Percentiles rank a stretch among this genome's conserved stretches.
Conservation (phyloP, 2,329 filamentous ascomycete genomes). For the Epichloe glyceriae region DNA sequence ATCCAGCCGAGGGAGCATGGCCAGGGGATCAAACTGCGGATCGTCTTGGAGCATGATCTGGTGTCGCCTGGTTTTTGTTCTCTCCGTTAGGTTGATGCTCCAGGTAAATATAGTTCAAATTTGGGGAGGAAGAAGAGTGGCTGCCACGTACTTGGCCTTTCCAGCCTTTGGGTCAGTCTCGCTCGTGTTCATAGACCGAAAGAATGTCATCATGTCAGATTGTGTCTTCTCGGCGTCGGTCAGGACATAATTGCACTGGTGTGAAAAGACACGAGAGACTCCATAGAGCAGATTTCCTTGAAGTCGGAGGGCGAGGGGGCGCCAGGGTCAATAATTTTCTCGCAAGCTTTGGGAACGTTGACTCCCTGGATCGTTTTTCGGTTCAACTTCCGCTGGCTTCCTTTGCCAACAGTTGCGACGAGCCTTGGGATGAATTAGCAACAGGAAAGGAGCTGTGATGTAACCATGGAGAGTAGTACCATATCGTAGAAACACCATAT, state of each 20-base stretch:
- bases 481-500: conserved; percentile 89
- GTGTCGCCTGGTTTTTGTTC: conserved; percentile 41
- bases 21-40: conserved; percentile 49
- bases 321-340: conserved; percentile 69
- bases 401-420: conserved; percentile 76
- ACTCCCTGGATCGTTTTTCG: conserved; percentile 82
- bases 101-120: too few species aligned
- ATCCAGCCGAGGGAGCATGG: conserved; percentile 18
- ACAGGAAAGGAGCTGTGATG: too few species aligned
- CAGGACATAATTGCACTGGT: conserved; percentile 80
- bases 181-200: conserved; percentile 39
- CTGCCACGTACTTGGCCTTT: conserved; percentile 52
- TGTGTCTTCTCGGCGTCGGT: conserved; percentile 66
- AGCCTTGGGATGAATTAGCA: conserved; percentile 45
- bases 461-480: conserved; percentile 39
- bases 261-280: conserved; percentile 69
- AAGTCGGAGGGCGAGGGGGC: conserved; percentile 76
- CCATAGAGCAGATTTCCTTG: conserved; percentile 84
- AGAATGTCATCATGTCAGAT: conserved; percentile 56
- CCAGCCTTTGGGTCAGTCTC: conserved; percentile 58
- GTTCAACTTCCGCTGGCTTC: conserved; percentile 58
- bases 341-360: conserved; percentile 73
- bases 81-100: too few species aligned
- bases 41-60: conserved; percentile 73
- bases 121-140: neutral